Evolutionary conservation across 768 basidiomycete genomes (phyloP), one percentile per base, ranked within the genome.

Genomic region (Leccinum subtestaceum): DNA sequence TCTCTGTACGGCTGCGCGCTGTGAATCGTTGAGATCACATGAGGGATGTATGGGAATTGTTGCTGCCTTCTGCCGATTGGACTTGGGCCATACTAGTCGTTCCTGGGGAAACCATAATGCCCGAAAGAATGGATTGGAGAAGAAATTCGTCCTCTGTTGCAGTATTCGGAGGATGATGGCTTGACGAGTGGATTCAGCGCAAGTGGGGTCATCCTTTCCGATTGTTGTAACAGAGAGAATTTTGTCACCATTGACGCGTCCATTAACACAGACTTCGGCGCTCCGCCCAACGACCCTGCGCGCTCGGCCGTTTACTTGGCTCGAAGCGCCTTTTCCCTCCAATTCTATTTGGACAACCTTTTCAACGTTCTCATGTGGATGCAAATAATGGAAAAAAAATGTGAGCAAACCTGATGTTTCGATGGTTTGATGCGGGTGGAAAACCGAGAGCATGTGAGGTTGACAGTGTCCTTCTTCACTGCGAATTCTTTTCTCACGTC

Each of bases 121-220:
- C 5, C 27, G 63, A 31, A 75, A 69, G 47, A 73, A 72, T 0
- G 69, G 66, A 23, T 64, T 61, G 2, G 60, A 56, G 15, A 68
- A 21, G 34, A 75, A 61, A 1, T 46, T 57, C 0, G 62, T 49
- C 7, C 0, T 17, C 4, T 48, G 10, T 29, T 72, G 70, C 10
- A 77, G 34, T 0, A 63, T 55, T 27, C 1, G 45, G n/a, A 71
- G 69, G 12, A 76, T 58, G 46, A 72, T 38, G 5, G n/a, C 51
- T 15, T 63, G 60, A 6, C 74, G 71, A 19, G 17, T 3, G 2
- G 59, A 48, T 55, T 89, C 86, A 3, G 88, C 86, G 15, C 63
- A 73, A 1, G 87, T 90, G 0, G 78, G 80, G 25, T 73, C 75
- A 53, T 80, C 84, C 29, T 77, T 80, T 2, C 86, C 87, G 45